Evolutionary conservation across 306 rosid species (phyloP), one percentile per base, ranked within the genome.

Genomic region (Inga leiocalycina): DNA sequence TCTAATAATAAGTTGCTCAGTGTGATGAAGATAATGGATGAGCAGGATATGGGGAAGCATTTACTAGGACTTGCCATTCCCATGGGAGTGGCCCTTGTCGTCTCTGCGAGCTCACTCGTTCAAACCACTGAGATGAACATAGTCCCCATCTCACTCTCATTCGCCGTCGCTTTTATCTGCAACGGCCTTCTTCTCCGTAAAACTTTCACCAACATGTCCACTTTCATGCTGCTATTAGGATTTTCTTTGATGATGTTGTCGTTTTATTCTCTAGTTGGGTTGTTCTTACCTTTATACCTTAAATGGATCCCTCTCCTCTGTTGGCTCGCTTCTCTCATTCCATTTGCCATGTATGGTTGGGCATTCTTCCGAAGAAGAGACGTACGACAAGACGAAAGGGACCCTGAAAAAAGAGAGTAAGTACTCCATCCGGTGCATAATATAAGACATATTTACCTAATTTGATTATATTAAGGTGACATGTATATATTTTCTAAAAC

Each of bases 281-380:
- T 34, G 3, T 43, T 8, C 62, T 67, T 73, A 44, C 79, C 79
- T n/a, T 3, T 8, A 12, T 8, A n/a, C 5, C 67, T 71, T 6
- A 51, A 41, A 27, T 73, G 74, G 84, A 39, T 81, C n/a, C 79
- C 84, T 3, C 19, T 34, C 2, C 37, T 81, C 46, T 81, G 79
- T 12, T 73, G 22, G 59, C 35, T 81, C 2, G 12, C 16, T 8
- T 37, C 54, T 14, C 19, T 80, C 0, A 2, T 80, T 32, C 83
- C 83, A 11, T 10, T 80, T 27, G 61, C 46, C 0, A 24, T 54
- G 3, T 17, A 39, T 30, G 35, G 6, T 3, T 16, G 35, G 5
- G 62, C 61, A 24, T 41, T 41, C 71, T 56, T 48, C 61, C 24
- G 4, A 24, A 2, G 4, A 24, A 2, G 10, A 20, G 24, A 41